These are phyloP conservation scores for Gymnopilus junonius DNA, from an alignment of 768 basidiomycete genomes.

Conservation along the genomic window DNA sequence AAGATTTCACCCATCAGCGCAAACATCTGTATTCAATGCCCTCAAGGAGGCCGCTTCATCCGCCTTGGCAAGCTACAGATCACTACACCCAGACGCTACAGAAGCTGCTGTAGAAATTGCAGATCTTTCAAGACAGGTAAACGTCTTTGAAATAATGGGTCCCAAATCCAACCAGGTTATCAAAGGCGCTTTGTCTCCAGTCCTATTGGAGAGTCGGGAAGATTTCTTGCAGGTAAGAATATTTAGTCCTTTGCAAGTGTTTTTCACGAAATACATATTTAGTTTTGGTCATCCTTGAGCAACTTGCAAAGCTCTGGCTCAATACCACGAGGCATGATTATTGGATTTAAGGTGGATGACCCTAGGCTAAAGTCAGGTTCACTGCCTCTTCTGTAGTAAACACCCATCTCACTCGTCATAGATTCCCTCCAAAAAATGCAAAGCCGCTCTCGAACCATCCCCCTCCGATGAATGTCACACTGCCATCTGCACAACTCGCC, in stretches of 20 bases:
- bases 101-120: slow-evolving; percentile 61
- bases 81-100: slow-evolving; percentile 19
- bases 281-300: slow-evolving; percentile 74
- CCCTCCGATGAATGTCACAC: slow-evolving; percentile 37
- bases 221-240: slow-evolving; percentile 64
- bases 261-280: not conserved
- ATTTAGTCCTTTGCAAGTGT: not conserved
- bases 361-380: slow-evolving; percentile 78
- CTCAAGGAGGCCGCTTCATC: slow-evolving; percentile 56
- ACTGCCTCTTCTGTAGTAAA: not conserved
- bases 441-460: slow-evolving; percentile 41
- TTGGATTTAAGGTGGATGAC: slow-evolving; percentile 83
- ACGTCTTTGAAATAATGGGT: slow-evolving; percentile 90
- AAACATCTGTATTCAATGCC: slow-evolving; percentile 55
- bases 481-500: slow-evolving; percentile 65
- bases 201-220: slow-evolving; percentile 47
- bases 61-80: slow-evolving; percentile 27
- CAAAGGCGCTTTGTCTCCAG: slow-evolving; percentile 62
- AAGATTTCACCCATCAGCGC: slow-evolving; percentile 77
- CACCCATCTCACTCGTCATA: slow-evolving; percentile 30
- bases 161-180: slow-evolving; percentile 80
- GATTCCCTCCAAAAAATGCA: slow-evolving; percentile 85
- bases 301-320: slow-evolving; percentile 68
- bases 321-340: slow-evolving; percentile 73
- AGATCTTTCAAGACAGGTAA: slow-evolving; percentile 73